Base-by-base conservation (phyloP, 1,139 yeast genomes). In the Torulaspora globosa region DNA sequence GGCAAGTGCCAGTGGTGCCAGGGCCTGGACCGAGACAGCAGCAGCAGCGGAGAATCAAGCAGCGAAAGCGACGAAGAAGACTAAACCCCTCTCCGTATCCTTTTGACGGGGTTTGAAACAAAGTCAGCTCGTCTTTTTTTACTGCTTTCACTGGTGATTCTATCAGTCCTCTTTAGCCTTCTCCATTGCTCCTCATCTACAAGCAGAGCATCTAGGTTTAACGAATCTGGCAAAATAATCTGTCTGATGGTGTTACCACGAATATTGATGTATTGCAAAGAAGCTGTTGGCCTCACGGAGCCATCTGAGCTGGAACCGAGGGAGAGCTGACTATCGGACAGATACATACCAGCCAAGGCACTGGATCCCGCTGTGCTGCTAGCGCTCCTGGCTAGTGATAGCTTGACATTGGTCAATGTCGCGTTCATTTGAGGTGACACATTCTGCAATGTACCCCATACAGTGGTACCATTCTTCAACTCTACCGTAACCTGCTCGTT, bases 401-500 rank as follows among this genome's bases (percentile, higher is more conserved):
- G 49, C 36, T 84, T 86, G 47, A 88, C 94, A 55, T 84, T 86
- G 56, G 86, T 83, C 55, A 92, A 68, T 5, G 90, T 81, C 36
- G 94, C 81, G 68, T 92, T 92, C 98, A 92, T 92, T 56, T 86
- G 79, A 28, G 97, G 96, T 4, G 95, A 76, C 36, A 95, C 96
- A 5, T 90, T 79, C 36, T 86, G 78, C 34, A 92, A 69, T 0
- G 85, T 78, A 0, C 90, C 90, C 52, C 82, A 73, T 2, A 83
- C 74, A 8, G 81, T 72, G 0, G 89, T 80, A 27, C 97, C 97
- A 66, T 92, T 89, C 66, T 92, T 92, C 60, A 92, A 73, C 64
- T 92, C 98, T 21, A 92, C 87, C 44, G 94, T 92, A 6, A 92
- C 92, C 37, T 90, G 82, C 68, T 90, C 97, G 52, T 82, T 82